Percentiles rank a stretch among this genome's conserved stretches.
phyloP scores from a whole-genome alignment of 1,139 yeast genomes.

The Candida smagusa region DNA sequence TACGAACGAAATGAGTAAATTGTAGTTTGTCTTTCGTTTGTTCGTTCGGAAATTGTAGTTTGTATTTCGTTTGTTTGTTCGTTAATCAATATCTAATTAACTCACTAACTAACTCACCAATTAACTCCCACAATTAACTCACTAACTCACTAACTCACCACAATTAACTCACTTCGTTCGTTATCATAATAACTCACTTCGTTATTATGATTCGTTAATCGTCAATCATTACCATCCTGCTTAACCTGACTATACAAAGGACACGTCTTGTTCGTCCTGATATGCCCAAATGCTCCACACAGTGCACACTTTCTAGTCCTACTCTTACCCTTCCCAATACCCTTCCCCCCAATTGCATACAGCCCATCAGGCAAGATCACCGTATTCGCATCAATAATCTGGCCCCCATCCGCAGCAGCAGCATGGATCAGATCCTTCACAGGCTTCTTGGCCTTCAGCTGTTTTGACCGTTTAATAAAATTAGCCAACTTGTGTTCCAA shows the following conservation, averaged over 20 bases:
- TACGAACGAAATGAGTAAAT: too few species aligned
- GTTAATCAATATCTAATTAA: too few species aligned
- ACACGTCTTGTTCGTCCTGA: constrained; percentile 84
- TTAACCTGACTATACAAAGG: constrained; percentile 62
- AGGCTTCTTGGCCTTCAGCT: constrained; percentile 39
- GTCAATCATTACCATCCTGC: constrained; percentile 17
- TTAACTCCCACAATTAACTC: too few species aligned
- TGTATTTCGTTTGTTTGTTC: too few species aligned
- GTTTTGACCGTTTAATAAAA: constrained; percentile 64
- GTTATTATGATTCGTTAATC: too few species aligned
- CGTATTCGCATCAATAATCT: constrained; percentile 41
- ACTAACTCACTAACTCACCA: too few species aligned
- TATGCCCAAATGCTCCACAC: constrained; percentile 95
- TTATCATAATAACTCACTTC: neutral
- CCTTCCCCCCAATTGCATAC: constrained; percentile 55
- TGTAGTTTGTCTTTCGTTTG: too few species aligned
- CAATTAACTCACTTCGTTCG: neutral
- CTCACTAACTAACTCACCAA: too few species aligned
- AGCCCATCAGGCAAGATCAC: constrained; percentile 45
- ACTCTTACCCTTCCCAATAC: constrained; percentile 72
- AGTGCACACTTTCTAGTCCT: constrained; percentile 87
- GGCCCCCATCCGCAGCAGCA: constrained; percentile 48
- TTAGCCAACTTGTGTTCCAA: constrained; percentile 84
- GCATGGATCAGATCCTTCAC: constrained; percentile 40
- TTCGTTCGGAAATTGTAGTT: too few species aligned